Percentiles rank a stretch among this genome's conserved stretches.
Conservation (phyloP, 257 asterid species). For the Nicotiana undulata region DNA sequence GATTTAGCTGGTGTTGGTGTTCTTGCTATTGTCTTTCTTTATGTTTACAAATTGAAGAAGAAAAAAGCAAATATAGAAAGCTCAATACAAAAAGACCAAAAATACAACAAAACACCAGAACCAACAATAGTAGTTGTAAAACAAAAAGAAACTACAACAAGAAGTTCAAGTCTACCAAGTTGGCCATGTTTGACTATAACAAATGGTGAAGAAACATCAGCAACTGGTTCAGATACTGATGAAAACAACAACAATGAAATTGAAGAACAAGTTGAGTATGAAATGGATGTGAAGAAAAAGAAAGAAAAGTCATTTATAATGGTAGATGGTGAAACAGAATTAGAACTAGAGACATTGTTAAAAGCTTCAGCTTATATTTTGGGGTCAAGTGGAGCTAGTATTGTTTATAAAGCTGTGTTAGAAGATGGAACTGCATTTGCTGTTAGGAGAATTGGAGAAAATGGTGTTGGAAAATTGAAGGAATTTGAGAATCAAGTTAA, state of each 20-base stretch:
- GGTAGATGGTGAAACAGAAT: constrained; percentile 71
- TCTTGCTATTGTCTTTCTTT: constrained; percentile 48
- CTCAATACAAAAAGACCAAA: constrained; percentile 19
- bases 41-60: constrained; percentile 39
- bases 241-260: constrained; percentile 14
- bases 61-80: constrained; percentile 17
- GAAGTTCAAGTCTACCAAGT: constrained; percentile 13
- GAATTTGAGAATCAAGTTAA: constrained; percentile 61
- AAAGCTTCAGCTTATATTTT: constrained; percentile 86
- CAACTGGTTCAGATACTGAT: constrained; percentile 50
- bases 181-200: constrained; percentile 53
- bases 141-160: constrained; percentile 13
- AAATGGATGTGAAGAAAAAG: constrained; percentile 13
- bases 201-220: constrained; percentile 49
- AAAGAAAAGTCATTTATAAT: constrained; percentile 46
- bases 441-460: constrained; percentile 81
- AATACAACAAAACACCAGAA: constrained; percentile 29
- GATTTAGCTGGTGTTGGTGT: constrained; percentile 68
- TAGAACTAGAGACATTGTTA: constrained; percentile 57
- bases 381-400: constrained; percentile 63
- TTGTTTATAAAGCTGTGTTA: constrained; percentile 84
- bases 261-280: constrained; percentile 10
- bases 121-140: constrained; percentile 15
- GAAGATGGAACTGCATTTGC: constrained; percentile 69
- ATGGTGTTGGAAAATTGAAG: constrained; percentile 41